Percentiles rank a stretch among this genome's conserved stretches.
Conservation (phyloP, 495 filamentous ascomycete species). For the Penicillium lividum region DNA sequence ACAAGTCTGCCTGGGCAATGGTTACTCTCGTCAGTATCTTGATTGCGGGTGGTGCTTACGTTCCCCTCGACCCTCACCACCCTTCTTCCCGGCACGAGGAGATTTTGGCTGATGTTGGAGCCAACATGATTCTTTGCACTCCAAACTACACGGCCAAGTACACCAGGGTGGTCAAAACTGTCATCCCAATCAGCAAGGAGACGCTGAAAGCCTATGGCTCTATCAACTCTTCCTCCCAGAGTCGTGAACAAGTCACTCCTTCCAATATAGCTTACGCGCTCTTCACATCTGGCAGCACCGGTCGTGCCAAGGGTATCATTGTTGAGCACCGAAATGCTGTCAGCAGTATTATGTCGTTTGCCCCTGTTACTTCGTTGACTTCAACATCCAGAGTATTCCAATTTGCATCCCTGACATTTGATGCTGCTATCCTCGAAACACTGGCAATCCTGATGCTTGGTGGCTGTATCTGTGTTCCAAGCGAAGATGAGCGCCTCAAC, state of each 20-base stretch:
- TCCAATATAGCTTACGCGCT: conserved; percentile 44
- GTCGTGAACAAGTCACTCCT: conserved; percentile 13
- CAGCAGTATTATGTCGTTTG: conserved; percentile 49
- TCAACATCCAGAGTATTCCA: conserved; percentile 48
- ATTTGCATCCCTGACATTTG: conserved; percentile 57
- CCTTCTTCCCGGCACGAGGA: conserved; percentile 49
- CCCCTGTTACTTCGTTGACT: conserved; percentile 36
- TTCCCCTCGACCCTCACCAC: conserved; percentile 59
- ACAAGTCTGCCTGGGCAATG: conserved; percentile 57
- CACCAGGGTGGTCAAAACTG: conserved; percentile 30
- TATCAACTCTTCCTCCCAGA: conserved; percentile 12
- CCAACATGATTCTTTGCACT: conserved; percentile 42
- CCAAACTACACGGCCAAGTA: conserved; percentile 34
- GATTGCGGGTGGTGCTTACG: conserved; percentile 59
- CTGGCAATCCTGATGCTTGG: conserved; percentile 55
- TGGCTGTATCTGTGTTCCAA: conserved; percentile 62
- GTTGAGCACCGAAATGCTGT: conserved; percentile 50
- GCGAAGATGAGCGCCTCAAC: conserved; percentile 55
- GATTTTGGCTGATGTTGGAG: conserved; percentile 41
- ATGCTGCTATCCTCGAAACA: conserved; percentile 54
- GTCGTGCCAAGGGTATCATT: conserved; percentile 56
- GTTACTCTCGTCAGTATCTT: conserved; percentile 54
- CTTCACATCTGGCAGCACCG: conserved; percentile 59
- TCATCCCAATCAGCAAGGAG: conserved; percentile 40
- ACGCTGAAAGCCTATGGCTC: conserved; percentile 37